Evolutionary conservation across 1,139 yeast species (phyloP).

Genomic region (Candida sanyaensis): DNA sequence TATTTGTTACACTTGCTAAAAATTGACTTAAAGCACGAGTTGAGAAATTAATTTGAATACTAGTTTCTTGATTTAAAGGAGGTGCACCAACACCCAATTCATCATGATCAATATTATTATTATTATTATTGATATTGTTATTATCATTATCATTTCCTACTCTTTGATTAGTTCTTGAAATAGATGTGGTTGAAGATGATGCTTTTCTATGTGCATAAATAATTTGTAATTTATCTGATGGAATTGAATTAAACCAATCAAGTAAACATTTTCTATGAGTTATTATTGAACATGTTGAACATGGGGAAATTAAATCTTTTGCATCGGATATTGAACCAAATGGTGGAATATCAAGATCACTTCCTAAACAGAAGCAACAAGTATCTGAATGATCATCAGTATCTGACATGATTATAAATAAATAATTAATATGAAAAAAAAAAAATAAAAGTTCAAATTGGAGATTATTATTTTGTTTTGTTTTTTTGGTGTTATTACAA

Average conservation of each 20-base stretch:
- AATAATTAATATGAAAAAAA: background rate
- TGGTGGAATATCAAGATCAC: constrained; percentile 41
- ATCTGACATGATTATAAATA: constrained; percentile 3
- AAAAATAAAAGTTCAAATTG: background rate
- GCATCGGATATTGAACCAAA: constrained; percentile 43
- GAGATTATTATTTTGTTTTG: background rate
- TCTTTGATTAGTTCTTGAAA: constrained; percentile 4
- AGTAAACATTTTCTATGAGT: constrained; percentile 44
- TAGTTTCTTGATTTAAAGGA: constrained; percentile 9
- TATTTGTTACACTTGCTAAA: constrained; percentile 14
- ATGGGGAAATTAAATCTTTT: constrained; percentile 40
- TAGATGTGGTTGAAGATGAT: background rate
- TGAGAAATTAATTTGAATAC: constrained; percentile 21
- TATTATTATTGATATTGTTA: background rate
- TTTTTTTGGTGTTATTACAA: too few relatives aligned
- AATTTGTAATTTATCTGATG: constrained; percentile 29
- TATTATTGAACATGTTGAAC: constrained; percentile 39
- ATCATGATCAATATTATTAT: constrained; percentile 4
- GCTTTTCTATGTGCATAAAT: constrained; percentile 18
- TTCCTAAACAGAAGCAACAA: constrained; percentile 48
- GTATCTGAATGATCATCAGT: constrained; percentile 2
- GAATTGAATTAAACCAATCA: constrained; percentile 47
- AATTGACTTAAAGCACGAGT: constrained; percentile 21
- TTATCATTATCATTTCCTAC: background rate
- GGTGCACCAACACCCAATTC: constrained; percentile 20